phyloP scores from a whole-genome alignment of 768 basidiomycete genomes.

The Psilocybe azurescens region DNA sequence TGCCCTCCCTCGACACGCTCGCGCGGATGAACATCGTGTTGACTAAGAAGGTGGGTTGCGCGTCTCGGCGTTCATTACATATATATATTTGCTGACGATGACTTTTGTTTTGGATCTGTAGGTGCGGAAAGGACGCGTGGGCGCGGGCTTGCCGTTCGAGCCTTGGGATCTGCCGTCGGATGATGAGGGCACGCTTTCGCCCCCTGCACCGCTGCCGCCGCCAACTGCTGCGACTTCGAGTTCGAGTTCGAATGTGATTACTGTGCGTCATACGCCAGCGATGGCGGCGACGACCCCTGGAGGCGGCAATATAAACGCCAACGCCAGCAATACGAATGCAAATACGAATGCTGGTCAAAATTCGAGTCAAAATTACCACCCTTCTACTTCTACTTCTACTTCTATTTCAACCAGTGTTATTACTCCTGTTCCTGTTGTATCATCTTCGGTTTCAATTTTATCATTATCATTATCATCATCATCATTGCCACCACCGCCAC shows the following conservation, averaged over 20 bases:
- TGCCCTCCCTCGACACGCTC: slow-evolving; percentile 57
- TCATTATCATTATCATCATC: background rate
- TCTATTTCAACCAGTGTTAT: background rate
- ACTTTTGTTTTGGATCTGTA: slow-evolving; percentile 22
- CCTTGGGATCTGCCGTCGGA: slow-evolving; percentile 51
- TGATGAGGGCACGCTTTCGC: slow-evolving; percentile 21
- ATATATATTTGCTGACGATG: too few species aligned
- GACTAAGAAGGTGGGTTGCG: slow-evolving; percentile 47
- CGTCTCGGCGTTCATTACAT: too few species aligned
- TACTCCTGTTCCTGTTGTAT: background rate
- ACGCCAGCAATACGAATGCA: background rate
- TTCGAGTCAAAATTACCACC: background rate
- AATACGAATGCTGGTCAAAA: background rate
- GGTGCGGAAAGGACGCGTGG: slow-evolving; percentile 58
- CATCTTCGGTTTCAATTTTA: background rate
- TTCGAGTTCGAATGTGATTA: background rate
- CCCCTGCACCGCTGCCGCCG: background rate
- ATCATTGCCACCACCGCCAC: background rate
- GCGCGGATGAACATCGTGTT: slow-evolving; percentile 52
- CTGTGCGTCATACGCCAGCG: background rate
- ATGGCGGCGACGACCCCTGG: too few species aligned
- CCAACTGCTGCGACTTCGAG: slow-evolving; percentile 3
- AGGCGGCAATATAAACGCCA: too few species aligned
- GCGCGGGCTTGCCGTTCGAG: slow-evolving; percentile 56
- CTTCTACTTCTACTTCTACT: background rate